A percentile compares a stretch with the other conserved stretches of the same genome.
phyloP scores from a whole-genome alignment of 352 stramenopile species.

The Elongisporangium undulatum region DNA sequence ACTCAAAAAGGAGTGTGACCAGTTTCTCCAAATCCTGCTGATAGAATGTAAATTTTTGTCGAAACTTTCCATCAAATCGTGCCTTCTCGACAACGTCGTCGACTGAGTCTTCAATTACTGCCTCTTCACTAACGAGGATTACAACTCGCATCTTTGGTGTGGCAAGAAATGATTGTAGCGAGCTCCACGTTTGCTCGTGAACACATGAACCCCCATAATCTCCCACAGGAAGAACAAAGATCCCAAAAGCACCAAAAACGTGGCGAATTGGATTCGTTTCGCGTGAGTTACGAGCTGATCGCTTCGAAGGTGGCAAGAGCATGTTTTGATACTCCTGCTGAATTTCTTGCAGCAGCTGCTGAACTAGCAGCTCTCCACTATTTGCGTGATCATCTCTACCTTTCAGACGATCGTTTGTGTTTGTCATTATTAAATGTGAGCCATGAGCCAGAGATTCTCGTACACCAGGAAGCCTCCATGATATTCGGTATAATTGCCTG shows the following conservation, averaged over 20 bases:
- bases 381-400: constrained; percentile 7
- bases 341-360: constrained; percentile 17
- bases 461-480: constrained; percentile 52
- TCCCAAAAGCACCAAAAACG: constrained; percentile 35
- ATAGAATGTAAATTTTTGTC: constrained; percentile 40
- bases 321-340: constrained; percentile 43
- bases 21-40: constrained; percentile 27
- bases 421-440: constrained; percentile 41
- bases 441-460: constrained; percentile 38
- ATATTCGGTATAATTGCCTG: constrained; percentile 41
- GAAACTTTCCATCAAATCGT: constrained; percentile 20
- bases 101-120: constrained; percentile 43
- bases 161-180: constrained; percentile 26
- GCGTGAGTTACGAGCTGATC: constrained; percentile 8
- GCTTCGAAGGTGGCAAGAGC: constrained; percentile 46
- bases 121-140: constrained; percentile 26
- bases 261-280: constrained; percentile 23
- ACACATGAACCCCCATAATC: constrained; percentile 11
- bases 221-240: constrained; percentile 39
- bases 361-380: constrained; percentile 14
- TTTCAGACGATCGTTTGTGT: constrained; percentile 19
- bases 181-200: constrained; percentile 18
- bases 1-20: constrained; percentile 33
- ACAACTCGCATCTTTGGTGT: constrained; percentile 25
- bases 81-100: constrained; percentile 44